phyloP scores from a whole-genome alignment of 176 grass and related monocot species.

The Alloteropsis semialata region DNA sequence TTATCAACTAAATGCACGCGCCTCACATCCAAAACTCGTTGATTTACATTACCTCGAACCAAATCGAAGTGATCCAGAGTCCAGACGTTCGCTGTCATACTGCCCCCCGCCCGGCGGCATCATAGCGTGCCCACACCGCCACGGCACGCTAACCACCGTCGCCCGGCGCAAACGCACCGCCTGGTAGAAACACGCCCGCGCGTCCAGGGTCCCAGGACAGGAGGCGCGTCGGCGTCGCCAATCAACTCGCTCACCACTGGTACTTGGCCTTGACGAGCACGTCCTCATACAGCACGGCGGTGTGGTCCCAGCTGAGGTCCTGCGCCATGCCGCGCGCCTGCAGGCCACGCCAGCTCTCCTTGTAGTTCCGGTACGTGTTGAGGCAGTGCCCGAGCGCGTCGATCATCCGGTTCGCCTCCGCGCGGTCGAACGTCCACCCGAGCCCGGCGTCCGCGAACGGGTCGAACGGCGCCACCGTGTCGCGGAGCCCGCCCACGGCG shows the following conservation, averaged over 20 bases:
- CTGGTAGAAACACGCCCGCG: background rate
- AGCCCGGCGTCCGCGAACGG: conserved; percentile 55
- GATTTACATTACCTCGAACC: background rate
- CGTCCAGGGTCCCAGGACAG: background rate
- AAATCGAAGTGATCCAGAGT: background rate
- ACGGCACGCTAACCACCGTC: background rate
- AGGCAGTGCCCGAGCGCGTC: conserved; percentile 68
- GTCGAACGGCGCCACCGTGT: conserved; percentile 78
- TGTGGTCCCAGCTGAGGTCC: conserved; percentile 91
- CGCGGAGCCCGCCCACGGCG: conserved; percentile 79
- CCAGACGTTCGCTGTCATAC: too few relatives aligned
- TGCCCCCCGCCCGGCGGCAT: background rate
- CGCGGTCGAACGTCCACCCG: conserved; percentile 84
- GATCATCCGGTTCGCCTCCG: conserved; percentile 60
- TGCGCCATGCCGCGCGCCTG: conserved; percentile 76
- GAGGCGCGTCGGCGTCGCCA: background rate
- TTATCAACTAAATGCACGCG: background rate
- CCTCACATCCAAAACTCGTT: background rate
- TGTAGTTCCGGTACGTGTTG: conserved; percentile 77
- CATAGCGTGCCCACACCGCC: background rate
- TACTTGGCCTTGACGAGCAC: conserved; percentile 94
- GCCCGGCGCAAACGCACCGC: background rate
- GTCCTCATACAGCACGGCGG: conserved; percentile 78
- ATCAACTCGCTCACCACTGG: conserved; percentile 53
- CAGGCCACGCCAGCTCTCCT: conserved; percentile 73